phyloP scores from a whole-genome alignment of 2,329 filamentous ascomycete species.

The Mycocentrospora acerina region DNA sequence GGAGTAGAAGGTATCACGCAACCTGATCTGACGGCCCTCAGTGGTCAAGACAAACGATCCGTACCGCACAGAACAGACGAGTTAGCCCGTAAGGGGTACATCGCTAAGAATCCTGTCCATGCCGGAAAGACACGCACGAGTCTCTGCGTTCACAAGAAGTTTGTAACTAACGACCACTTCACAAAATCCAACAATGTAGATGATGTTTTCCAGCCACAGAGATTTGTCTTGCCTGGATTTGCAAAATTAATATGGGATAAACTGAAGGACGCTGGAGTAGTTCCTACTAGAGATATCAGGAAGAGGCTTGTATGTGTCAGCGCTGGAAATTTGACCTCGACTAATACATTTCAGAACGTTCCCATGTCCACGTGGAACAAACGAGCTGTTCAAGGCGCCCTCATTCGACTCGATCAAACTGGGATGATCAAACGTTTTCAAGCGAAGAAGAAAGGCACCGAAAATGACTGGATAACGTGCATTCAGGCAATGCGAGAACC shows the following conservation, averaged over 20 bases:
- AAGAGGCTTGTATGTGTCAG: slow-evolving; percentile 44
- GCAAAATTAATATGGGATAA: slow-evolving; percentile 51
- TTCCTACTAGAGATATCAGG: slow-evolving; percentile 56
- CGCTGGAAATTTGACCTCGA: no score
- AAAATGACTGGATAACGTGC: slow-evolving; percentile 34
- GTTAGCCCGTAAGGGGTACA: slow-evolving; percentile 61
- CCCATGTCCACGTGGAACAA: slow-evolving; percentile 40
- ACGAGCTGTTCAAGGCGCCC: slow-evolving; percentile 41
- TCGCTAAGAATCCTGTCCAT: slow-evolving; percentile 52
- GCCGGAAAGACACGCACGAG: slow-evolving; percentile 55
- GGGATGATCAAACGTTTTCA: slow-evolving; percentile 44
- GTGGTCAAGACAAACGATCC: slow-evolving; percentile 66
- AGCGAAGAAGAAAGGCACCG: slow-evolving; percentile 30
- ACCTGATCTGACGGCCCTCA: slow-evolving; percentile 55
- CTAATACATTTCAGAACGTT: slow-evolving; percentile 30
- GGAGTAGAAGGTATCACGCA: slow-evolving; percentile 60
- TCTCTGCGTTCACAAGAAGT: slow-evolving; percentile 57
- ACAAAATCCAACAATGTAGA: slow-evolving; percentile 29
- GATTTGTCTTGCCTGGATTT: slow-evolving; percentile 54
- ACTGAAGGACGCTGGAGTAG: slow-evolving; percentile 53
- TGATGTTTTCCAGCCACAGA: slow-evolving; percentile 38
- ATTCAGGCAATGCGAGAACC: slow-evolving; percentile 46
- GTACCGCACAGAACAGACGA: slow-evolving; percentile 62
- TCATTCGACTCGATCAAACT: slow-evolving; percentile 43
- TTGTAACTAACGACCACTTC: slow-evolving; percentile 39